These are phyloP conservation scores for Sclerotinia glacialis DNA, from an alignment of 2,329 filamentous ascomycete species.

Conservation along the genomic window DNA sequence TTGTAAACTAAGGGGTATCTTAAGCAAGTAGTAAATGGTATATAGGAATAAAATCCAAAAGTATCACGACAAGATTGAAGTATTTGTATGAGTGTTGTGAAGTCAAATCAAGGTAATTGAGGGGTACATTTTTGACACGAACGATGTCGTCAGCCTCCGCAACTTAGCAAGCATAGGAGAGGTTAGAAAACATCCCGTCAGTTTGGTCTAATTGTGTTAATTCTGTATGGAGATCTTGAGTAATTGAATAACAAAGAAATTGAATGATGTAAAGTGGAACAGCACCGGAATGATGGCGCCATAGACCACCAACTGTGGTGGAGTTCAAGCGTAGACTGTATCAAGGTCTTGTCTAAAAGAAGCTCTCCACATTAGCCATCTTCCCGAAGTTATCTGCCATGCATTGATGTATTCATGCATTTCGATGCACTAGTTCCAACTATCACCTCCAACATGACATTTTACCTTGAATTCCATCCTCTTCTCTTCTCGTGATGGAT, in stretches of 20 bases:
- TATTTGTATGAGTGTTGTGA: conserved; percentile 4
- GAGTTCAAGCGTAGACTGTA: not conserved
- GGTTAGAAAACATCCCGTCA: not conserved
- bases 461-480: not conserved
- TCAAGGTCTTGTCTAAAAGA: conserved; percentile 1
- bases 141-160: conserved; percentile 18
- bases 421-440: not conserved
- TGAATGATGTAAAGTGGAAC: conserved; percentile 8
- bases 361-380: not conserved
- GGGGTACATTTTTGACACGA: conserved; percentile 14
- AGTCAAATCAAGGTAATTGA: conserved; percentile 18
- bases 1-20: conserved; percentile 19
- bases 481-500: conserved; percentile 1
- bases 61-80: not conserved
- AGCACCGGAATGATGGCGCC: not conserved
- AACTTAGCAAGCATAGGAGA: not conserved
- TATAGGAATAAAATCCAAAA: not conserved
- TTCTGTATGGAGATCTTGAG: not conserved
- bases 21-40: conserved; percentile 9
- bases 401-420: not conserved
- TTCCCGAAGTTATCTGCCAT: not conserved
- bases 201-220: not conserved
- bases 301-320: conserved; percentile 9
- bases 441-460: not conserved
- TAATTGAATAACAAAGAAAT: not conserved